Base-by-base conservation (phyloP, 129 eudicot species). In the Solidago caesia region DNA sequence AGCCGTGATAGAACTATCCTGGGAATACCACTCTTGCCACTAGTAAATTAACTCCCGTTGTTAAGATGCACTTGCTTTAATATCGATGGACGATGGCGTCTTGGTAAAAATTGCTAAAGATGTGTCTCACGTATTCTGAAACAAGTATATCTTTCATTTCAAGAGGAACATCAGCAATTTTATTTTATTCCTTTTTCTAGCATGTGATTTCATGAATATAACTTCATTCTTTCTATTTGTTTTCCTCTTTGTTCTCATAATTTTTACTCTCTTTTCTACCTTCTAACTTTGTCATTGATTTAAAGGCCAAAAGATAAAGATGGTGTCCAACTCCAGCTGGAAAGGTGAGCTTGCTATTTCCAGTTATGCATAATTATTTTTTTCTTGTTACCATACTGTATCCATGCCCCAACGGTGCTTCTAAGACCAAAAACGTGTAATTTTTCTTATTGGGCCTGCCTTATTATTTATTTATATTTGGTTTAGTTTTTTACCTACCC, bases 241-340 rank as follows among this genome's bases (percentile, higher is more conserved):
- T 60, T 56, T 59, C 60, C 76, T 77, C 60, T 27, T 66, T 64
- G 52, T 43, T 73, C 27, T 70, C 29, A 6, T 61, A 52, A 71
- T 64, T 75, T 42, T 29, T 45, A 11, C 76, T 60, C 67, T 4
- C 16, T 58, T 52, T 70, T 52, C 10, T 21, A 52, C 55, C 26
- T 78, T 70, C 75, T 68, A 61, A 67, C 61, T 41, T 33, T 62
- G 58, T 64, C 69, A 61, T 79, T 70, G 55, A 64, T 73, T 77
- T 72, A 15, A 70, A 90, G 98, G 96, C 79, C 68, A 84, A 93
- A 88, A 79, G 98, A 90, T 86, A 93, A 88, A 79, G 98, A 93
- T 86, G 80, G 88, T 27, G 95, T 92, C 76, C 98, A 89, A 84
- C 84, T 87, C 71, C 96, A 89, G 81, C 92, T 92, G 80, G 92